Evolutionary conservation across 2,329 filamentous ascomycete species (phyloP), one percentile per base, ranked within the genome.

Genomic region (Colletotrichum cordylinicola): DNA sequence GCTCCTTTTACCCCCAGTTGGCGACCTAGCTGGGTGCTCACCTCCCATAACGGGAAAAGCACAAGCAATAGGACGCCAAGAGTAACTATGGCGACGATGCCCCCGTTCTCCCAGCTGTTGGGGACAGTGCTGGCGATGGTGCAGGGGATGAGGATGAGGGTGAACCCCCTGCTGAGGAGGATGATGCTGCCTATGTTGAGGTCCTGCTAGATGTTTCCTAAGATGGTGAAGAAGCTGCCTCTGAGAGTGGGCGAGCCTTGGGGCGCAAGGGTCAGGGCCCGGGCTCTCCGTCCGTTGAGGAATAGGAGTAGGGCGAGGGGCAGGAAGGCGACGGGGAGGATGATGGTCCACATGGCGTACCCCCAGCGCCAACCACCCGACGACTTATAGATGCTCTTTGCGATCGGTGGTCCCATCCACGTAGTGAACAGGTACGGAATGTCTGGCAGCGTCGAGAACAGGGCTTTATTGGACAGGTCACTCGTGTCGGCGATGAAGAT

Each of bases 401-500:
- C 56, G 9, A 60, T 60, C 16, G 29, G 56, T 8, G 15, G 24
- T 29, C 56, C 56, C 9, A 60, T 29, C 56, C 29, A 60, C 16
- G 16, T 60, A 33, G 56, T 60, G 29, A 60, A 29, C 15, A 60
- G 24, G 18, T 60, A 29, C 16, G 16, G 24, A 60, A 31, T 29
- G 9, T 29, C 24, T 4, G 16, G 24, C 27, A 60, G 27, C 27
- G 16, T 31, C 16, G 29, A 60, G 24, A 60, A 29, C 16, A 60
- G 56, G 16, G 56, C 56, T 60, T 29, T 8, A 33, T 60, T 60
- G 5, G 24, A 31, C 27, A 60, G 27, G 5, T 31, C 27, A 33
- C 81, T 92, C 2, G 90, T 91, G 81, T 93, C 91, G 35, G 92
- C 92, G 65, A 93, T 89, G 81, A 93, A 92, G 55, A 93, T 90